These are phyloP conservation scores for Hsuehochloa calcarea DNA, from an alignment of 176 grass and related monocot species.

Conservation along the genomic window DNA sequence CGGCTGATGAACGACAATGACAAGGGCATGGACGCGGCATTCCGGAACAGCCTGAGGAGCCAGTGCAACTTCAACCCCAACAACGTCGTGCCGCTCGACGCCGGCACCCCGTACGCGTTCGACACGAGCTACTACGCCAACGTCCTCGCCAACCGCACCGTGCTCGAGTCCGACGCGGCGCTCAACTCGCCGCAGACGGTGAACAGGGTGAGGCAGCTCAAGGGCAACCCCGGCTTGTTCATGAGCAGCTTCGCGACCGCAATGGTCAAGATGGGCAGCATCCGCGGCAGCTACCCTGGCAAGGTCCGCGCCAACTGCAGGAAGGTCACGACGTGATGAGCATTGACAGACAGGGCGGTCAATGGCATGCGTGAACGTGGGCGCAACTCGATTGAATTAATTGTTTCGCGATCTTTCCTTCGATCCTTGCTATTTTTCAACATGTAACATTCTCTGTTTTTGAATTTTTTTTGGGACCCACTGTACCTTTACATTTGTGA, in stretches of 20 bases:
- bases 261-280: constrained; percentile 56
- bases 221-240: constrained; percentile 15
- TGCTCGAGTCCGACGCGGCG: constrained; percentile 51
- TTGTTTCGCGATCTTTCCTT: not conserved
- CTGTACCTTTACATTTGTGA: not conserved
- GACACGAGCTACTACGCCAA: constrained; percentile 54
- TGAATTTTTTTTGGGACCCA: not conserved
- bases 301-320: constrained; percentile 32
- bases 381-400: not conserved
- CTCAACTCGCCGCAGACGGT: constrained; percentile 40
- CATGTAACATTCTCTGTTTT: not conserved
- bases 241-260: constrained; percentile 30
- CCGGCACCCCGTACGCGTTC: constrained; percentile 28
- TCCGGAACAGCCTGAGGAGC: constrained; percentile 19
- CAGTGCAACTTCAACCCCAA: constrained; percentile 36
- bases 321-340: constrained; percentile 33
- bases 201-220: constrained; percentile 9
- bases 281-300: constrained; percentile 16
- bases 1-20: constrained; percentile 29
- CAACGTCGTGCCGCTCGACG: constrained; percentile 38
- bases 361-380: not conserved
- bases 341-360: not conserved
- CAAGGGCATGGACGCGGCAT: constrained; percentile 37
- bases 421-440: too few relatives aligned
- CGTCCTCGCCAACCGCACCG: constrained; percentile 39